phyloP scores from a whole-genome alignment of 2,329 filamentous ascomycete species.

The Pseudogymnoascus sp. region DNA sequence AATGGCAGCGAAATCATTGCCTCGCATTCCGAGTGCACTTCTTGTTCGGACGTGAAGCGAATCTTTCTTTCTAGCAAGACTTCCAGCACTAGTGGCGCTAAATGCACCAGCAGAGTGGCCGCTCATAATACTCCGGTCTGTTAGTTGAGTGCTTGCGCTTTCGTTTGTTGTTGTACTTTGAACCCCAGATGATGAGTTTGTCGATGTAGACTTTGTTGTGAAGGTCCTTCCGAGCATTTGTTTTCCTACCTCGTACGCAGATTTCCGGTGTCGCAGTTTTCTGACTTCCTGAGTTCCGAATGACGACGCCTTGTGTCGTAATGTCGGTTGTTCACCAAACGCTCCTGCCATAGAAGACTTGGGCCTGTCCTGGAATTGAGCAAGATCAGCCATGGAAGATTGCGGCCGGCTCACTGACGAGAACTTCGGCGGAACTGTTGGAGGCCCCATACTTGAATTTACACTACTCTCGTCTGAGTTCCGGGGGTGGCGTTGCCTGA shows the following conservation, averaged over 20 bases:
- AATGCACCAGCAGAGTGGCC: conserved; percentile 83
- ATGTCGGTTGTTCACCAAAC: conserved; percentile 29
- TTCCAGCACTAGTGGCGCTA: conserved; percentile 92
- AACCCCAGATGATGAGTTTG: conserved; percentile 66
- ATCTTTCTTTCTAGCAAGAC: conserved; percentile 69
- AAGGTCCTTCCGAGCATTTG: conserved; percentile 68
- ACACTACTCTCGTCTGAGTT: conserved; percentile 7
- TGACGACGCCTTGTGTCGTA: neutral
- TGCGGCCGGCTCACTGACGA: conserved; percentile 6
- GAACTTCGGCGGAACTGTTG: conserved; percentile 38
- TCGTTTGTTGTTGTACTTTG: conserved; percentile 59
- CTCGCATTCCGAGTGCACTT: conserved; percentile 57
- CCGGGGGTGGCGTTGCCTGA: conserved; percentile 34
- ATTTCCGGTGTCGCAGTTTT: conserved; percentile 59
- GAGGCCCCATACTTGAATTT: conserved; percentile 14
- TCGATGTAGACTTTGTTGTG: conserved; percentile 81
- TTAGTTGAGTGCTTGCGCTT: conserved; percentile 67
- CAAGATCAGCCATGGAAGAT: conserved; percentile 17
- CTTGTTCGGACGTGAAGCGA: conserved; percentile 45
- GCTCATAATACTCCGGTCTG: conserved; percentile 85
- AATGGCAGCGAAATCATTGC: conserved; percentile 30
- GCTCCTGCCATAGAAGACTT: conserved; percentile 51
- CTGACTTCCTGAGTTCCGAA: conserved; percentile 3
- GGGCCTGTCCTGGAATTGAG: conserved; percentile 42
- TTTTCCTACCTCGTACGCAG: conserved; percentile 69